Percentiles rank a stretch among this genome's conserved stretches.
These are phyloP conservation scores for Trypanosoma rangeli DNA, from an alignment of 208 protist genomes.

Conservation along the genomic window DNA sequence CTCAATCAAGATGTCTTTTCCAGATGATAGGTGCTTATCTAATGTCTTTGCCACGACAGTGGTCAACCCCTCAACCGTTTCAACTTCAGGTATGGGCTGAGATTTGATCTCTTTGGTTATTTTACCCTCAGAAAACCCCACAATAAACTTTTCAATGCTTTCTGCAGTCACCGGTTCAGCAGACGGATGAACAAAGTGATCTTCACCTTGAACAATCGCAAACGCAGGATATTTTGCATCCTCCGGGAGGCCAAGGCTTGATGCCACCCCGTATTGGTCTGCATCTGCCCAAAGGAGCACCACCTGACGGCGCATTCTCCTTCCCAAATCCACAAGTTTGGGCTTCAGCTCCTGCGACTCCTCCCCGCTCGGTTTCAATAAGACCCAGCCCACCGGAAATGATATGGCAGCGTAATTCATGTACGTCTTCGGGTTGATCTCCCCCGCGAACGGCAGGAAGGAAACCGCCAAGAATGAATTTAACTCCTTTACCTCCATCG, in stretches of 20 bases:
- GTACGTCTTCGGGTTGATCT: slow-evolving; percentile 68
- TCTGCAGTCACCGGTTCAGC: slow-evolving; percentile 41
- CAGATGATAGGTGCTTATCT: slow-evolving; percentile 44
- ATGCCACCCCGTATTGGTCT: slow-evolving; percentile 62
- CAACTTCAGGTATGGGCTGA: slow-evolving; percentile 53
- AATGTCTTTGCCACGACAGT: slow-evolving; percentile 77
- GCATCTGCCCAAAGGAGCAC: slow-evolving; percentile 77
- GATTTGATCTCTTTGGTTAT: slow-evolving; percentile 48
- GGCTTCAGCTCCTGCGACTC: slow-evolving; percentile 22
- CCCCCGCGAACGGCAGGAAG: slow-evolving; percentile 56
- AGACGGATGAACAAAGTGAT: slow-evolving; percentile 55
- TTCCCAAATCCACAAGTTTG: slow-evolving; percentile 49
- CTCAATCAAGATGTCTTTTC: slow-evolving; percentile 73
- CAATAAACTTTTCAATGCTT: slow-evolving; percentile 53
- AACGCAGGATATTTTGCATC: slow-evolving; percentile 74
- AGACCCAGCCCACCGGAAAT: slow-evolving; percentile 70
- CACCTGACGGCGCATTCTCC: slow-evolving; percentile 69
- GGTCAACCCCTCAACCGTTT: slow-evolving; percentile 79
- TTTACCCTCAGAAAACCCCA: slow-evolving; percentile 57
- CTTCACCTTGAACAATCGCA: slow-evolving; percentile 51
- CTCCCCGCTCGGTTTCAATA: slow-evolving; percentile 38
- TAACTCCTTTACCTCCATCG: slow-evolving; percentile 33
- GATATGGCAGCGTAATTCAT: slow-evolving; percentile 57
- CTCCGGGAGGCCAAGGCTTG: slow-evolving; percentile 59
- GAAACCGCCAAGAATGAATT: slow-evolving; percentile 56